A percentile compares a stretch with the other conserved stretches of the same genome.
Evolutionary conservation across 2,329 filamentous ascomycete genomes (phyloP).

Genomic region (Ophiocordyceps camponoti-rufipedis): DNA sequence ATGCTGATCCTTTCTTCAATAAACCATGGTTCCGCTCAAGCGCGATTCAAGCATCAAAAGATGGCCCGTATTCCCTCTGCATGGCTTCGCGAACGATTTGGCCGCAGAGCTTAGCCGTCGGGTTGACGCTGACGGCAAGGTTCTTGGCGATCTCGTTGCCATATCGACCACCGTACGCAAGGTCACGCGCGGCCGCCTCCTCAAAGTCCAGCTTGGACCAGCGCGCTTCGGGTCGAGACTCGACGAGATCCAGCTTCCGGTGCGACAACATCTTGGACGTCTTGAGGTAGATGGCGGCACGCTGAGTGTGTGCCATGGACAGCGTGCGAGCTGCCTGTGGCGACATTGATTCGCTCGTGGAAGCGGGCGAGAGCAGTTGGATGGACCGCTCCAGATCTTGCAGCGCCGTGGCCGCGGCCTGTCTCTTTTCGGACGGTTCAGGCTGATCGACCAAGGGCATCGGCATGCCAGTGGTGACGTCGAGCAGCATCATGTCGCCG

Average conservation of each 20-base stretch:
- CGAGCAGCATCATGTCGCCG: constrained; percentile 38
- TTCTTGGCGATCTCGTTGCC: constrained; percentile 48
- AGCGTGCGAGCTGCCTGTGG: constrained; percentile 46
- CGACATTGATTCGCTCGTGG: constrained; percentile 35
- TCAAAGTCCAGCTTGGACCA: constrained; percentile 41
- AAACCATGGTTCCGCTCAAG: background rate
- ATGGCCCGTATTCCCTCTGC: constrained; percentile 47
- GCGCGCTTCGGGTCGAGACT: constrained; percentile 20
- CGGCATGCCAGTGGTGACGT: constrained; percentile 15
- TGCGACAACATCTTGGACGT: constrained; percentile 30
- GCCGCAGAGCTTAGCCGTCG: constrained; percentile 50
- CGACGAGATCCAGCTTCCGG: constrained; percentile 20
- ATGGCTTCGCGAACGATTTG: constrained; percentile 52
- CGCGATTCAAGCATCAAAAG: constrained; percentile 18
- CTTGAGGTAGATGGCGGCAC: constrained; percentile 44
- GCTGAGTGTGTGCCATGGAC: constrained; percentile 53
- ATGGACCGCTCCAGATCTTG: constrained; percentile 41
- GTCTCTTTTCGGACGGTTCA: constrained; percentile 16
- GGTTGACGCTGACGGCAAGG: constrained; percentile 46
- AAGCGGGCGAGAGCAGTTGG: constrained; percentile 34
- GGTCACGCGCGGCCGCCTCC: constrained; percentile 42
- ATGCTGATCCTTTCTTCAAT: background rate
- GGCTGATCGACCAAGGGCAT: constrained; percentile 23
- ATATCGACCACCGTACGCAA: constrained; percentile 44
- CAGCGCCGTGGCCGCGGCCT: constrained; percentile 23